Base-by-base conservation (phyloP, 306 rosid species). In the Senna siamea region DNA sequence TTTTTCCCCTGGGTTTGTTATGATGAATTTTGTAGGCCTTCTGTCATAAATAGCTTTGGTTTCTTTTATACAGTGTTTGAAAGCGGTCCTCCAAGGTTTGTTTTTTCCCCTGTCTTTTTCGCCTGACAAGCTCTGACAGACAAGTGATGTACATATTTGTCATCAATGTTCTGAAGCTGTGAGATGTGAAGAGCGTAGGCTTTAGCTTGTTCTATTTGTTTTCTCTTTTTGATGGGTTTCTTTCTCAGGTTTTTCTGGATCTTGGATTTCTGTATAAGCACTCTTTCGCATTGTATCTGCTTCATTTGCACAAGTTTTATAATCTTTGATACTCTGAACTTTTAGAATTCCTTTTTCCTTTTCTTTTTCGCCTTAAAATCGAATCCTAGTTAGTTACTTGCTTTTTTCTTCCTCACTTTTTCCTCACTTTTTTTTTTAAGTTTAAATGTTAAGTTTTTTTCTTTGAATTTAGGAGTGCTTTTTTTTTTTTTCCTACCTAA, bases 241-340 rank as follows among this genome's bases (percentile, higher is more conserved):
- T 56, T 74, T 53, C 67, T 37, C 58, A 48, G 86, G 65, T 74
- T 66, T 73, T 14, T 38, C 50, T 69, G 85, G 87, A 86, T 84
- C 85, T 86, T 82, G 70, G 40, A 66, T 34, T 80, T 69, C 30
- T 72, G 44, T 40, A 18, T 75, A 6, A 69, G 66, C n/a, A 56
- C 34, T 62, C 57, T 73, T 65, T 66, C 62, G 69, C 73, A 10
- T 46, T 79, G 37, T 67, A 2, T 63, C 4, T 59, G 55, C 47
- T 72, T 38, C 53, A 7, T 72, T 41, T 75, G 38, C 22, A 17
- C 15, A 34, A 47, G 52, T 56, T 28, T 76, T 10, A 13, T 62
- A 43, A 12, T 70, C 43, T 40, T 54, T 0, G 7, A 50, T 62
- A 18, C 7, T 52, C 53, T 30, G 1, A 19, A 55, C 66, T 46